A percentile compares a stretch with the other conserved stretches of the same genome.
Evolutionary conservation across 192 early-diverging fungal genomes (phyloP).

Genomic region (Endogone sp.): DNA sequence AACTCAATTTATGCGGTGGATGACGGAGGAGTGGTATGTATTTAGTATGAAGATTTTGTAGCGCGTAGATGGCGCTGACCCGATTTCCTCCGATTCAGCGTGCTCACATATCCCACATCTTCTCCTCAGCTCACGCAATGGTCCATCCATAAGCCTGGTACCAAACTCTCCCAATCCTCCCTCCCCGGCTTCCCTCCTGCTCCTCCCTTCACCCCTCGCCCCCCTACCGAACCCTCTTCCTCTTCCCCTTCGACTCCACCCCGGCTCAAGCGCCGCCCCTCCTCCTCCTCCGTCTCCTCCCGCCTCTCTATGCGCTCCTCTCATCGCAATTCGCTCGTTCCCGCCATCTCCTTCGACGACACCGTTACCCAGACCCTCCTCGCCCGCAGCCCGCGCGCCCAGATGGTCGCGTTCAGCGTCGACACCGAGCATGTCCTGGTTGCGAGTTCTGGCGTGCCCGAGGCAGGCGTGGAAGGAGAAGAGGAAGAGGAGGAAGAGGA

Average conservation of each 20-base stretch:
- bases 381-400: conserved; percentile 27
- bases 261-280: neutral
- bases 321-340: neutral
- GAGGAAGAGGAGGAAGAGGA: neutral
- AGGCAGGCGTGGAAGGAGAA: neutral
- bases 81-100: neutral
- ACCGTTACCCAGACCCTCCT: conserved; percentile 19
- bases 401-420: conserved; percentile 45
- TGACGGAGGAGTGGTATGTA: conserved; percentile 23
- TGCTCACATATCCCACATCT: neutral
- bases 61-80: too few relatives aligned
- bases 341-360: conserved; percentile 11
- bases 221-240: neutral
- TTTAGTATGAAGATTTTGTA: too few relatives aligned
- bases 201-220: conserved; percentile 11
- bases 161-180: conserved; percentile 22
- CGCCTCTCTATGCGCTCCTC: neutral
- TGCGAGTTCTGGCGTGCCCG: conserved; percentile 11
- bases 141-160: conserved; percentile 50
- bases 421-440: conserved; percentile 52
- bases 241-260: neutral
- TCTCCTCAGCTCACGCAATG: conserved; percentile 40
- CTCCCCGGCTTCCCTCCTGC: conserved; percentile 45
- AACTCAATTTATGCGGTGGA: conserved; percentile 51
- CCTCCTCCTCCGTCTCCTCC: neutral